A percentile compares a stretch with the other conserved stretches of the same genome.
Conservation (phyloP, 2,329 filamentous ascomycete species). For the Claviceps humidiphila region DNA sequence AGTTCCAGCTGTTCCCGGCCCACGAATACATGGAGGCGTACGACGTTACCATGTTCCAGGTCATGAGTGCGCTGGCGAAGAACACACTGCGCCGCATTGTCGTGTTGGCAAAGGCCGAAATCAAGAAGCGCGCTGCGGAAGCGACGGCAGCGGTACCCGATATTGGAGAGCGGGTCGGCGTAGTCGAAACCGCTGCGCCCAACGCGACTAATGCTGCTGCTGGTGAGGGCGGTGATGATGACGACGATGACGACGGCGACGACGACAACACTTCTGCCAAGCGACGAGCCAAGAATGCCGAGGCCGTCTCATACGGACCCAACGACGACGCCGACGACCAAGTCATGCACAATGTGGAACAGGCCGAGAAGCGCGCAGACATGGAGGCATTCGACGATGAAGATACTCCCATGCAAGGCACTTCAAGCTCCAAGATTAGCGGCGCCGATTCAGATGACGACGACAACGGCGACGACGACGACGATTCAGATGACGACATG, state of each 20-base stretch:
- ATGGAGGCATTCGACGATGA: conserved; percentile 35
- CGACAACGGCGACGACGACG: conserved; percentile 9
- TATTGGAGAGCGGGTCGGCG: conserved; percentile 44
- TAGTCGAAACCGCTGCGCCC: conserved; percentile 35
- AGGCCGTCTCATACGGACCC: conserved; percentile 78
- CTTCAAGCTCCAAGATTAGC: conserved; percentile 18
- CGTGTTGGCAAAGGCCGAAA: conserved; percentile 57
- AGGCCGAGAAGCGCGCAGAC: conserved; percentile 41
- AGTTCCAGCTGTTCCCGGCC: conserved; percentile 70
- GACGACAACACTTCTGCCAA: conserved; percentile 66
- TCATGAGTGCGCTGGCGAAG: conserved; percentile 65
- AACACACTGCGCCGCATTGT: conserved; percentile 65
- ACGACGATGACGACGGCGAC: conserved; percentile 62
- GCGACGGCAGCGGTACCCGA: conserved; percentile 62
- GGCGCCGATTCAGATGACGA: conserved; percentile 23
- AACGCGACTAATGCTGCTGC: conserved; percentile 20
- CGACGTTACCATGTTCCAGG: conserved; percentile 65
- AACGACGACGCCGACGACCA: conserved; percentile 85
- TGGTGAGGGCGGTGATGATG: conserved; percentile 21
- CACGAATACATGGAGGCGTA: conserved; percentile 78
- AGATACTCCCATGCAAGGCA: conserved; percentile 30
- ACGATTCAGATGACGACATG: conserved; percentile 25
- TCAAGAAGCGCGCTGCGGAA: conserved; percentile 64
- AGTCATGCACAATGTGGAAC: conserved; percentile 51
- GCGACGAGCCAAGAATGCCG: conserved; percentile 59